Evolutionary conservation across 2,329 filamentous ascomycete species (phyloP).

Genomic region (Fusarium burgessii): DNA sequence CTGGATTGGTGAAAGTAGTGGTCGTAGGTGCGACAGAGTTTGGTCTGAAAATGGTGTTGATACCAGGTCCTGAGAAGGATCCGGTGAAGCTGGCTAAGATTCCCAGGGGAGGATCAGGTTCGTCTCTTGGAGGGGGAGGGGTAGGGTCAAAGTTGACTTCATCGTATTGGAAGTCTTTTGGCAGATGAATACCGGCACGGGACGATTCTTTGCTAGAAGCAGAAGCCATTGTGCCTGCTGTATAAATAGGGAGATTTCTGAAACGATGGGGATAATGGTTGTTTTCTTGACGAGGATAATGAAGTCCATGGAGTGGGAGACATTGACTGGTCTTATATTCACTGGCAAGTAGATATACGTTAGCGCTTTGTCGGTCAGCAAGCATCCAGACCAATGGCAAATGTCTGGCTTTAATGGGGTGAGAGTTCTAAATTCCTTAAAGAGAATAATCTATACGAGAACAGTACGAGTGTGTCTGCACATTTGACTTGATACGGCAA

Average conservation of each 20-base stretch:
- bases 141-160: conserved; percentile 11
- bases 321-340: neutral
- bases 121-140: neutral
- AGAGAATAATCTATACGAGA: neutral
- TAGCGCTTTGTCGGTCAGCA: too few relatives aligned
- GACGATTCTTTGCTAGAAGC: neutral
- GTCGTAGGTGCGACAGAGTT: conserved; percentile 4
- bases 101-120: conserved; percentile 2
- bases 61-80: conserved; percentile 6
- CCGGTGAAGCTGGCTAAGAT: conserved; percentile 4
- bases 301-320: neutral
- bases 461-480: rapidly evolving
- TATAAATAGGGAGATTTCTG: neutral
- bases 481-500: neutral
- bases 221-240: neutral
- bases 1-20: conserved; percentile 1
- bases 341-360: rapidly evolving
- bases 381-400: neutral
- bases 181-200: conserved; percentile 6
- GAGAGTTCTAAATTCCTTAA: neutral
- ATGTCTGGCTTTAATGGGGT: neutral
- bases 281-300: neutral
- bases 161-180: neutral
- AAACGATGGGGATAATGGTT: too few relatives aligned
- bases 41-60: conserved; percentile 15